Conservation (phyloP, 345 rosid species). For the Pistacia atlantica region DNA sequence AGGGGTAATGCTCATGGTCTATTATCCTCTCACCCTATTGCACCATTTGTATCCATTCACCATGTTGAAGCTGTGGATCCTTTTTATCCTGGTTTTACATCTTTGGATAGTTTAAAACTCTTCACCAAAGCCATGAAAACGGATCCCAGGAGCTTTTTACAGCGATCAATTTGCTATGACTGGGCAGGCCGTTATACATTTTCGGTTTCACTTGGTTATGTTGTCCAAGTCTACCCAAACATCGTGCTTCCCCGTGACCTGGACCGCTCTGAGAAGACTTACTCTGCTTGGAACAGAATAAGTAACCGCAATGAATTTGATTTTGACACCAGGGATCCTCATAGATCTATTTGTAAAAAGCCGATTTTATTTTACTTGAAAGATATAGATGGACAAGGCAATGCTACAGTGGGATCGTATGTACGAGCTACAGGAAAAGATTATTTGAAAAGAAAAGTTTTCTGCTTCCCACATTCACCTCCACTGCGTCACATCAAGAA, state of each 20-base stretch:
- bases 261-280: slow-evolving; percentile 75
- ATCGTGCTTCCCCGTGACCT: slow-evolving; percentile 68
- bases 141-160: slow-evolving; percentile 77
- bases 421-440: slow-evolving; percentile 46
- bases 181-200: slow-evolving; percentile 47
- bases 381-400: slow-evolving; percentile 44
- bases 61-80: slow-evolving; percentile 89
- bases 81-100: slow-evolving; percentile 71
- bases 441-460: slow-evolving; percentile 67
- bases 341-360: slow-evolving; percentile 59
- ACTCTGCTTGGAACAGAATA: slow-evolving; percentile 81
- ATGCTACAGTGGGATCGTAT: slow-evolving; percentile 61
- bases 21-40: slow-evolving; percentile 76
- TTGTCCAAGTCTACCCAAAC: slow-evolving; percentile 77
- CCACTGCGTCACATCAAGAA: slow-evolving; percentile 58
- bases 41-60: slow-evolving; percentile 86
- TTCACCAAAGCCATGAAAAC: slow-evolving; percentile 72
- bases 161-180: slow-evolving; percentile 84
- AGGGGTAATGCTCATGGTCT: slow-evolving; percentile 82
- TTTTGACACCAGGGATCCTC: slow-evolving; percentile 68
- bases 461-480: slow-evolving; percentile 68
- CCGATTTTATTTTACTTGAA: slow-evolving; percentile 58
- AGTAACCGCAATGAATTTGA: slow-evolving; percentile 67
- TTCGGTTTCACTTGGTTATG: slow-evolving; percentile 77
- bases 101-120: slow-evolving; percentile 70